phyloP scores from a whole-genome alignment of 306 rosid genomes.

The Pyrus betulifolia region DNA sequence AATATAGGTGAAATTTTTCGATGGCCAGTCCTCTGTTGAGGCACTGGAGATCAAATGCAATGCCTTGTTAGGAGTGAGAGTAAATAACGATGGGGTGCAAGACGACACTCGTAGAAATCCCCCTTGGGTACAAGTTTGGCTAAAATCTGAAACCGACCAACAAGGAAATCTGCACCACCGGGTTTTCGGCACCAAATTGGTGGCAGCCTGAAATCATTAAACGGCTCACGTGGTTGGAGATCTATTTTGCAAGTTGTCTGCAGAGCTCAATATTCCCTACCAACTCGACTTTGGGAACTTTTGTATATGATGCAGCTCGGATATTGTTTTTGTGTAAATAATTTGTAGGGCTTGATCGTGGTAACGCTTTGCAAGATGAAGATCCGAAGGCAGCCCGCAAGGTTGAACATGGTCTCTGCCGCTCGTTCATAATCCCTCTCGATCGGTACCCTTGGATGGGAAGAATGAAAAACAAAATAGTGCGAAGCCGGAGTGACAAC shows the following conservation, averaged over 20 bases:
- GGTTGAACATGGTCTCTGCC: conserved; percentile 96
- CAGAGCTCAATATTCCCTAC: too few relatives aligned
- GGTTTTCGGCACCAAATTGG: conserved; percentile 43
- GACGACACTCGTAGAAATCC: conserved; percentile 43
- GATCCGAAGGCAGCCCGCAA: conserved; percentile 94
- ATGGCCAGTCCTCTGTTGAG: conserved; percentile 26
- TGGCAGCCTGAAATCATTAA: neutral
- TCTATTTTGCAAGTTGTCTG: too few relatives aligned
- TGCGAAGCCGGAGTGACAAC: neutral
- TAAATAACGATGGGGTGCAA: neutral
- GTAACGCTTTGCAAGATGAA: conserved; percentile 87
- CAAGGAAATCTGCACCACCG: conserved; percentile 31
- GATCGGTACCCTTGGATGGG: conserved; percentile 53
- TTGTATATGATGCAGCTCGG: neutral
- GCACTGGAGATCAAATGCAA: conserved; percentile 34
- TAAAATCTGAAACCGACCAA: conserved; percentile 25
- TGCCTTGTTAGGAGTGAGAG: conserved; percentile 41
- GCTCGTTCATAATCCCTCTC: conserved; percentile 86
- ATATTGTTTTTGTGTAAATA: neutral
- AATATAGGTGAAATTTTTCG: conserved; percentile 43
- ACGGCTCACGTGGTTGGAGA: neutral
- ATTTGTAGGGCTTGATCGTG: conserved; percentile 79
- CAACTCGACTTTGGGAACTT: neutral
- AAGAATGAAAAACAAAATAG: conserved; percentile 1
- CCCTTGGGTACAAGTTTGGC: conserved; percentile 60